These are phyloP conservation scores for Trypanosomatidae sp. DNA, from an alignment of 208 protist genomes.

Conservation along the genomic window DNA sequence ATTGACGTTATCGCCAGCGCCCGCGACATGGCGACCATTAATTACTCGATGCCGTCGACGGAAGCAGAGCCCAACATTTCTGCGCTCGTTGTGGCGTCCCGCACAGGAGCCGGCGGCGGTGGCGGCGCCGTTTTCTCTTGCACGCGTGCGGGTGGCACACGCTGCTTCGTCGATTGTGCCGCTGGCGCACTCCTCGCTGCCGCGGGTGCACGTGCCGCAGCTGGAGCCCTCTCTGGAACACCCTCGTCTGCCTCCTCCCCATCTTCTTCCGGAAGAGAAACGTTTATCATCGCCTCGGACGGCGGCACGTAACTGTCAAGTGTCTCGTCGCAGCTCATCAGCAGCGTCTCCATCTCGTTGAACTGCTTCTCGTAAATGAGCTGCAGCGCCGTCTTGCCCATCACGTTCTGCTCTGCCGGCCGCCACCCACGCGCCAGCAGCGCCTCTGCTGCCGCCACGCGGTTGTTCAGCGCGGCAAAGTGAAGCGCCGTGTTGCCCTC, in stretches of 20 bases:
- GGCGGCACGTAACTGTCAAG: conserved; percentile 55
- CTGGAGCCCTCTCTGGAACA: neutral
- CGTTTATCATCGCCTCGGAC: conserved; percentile 12
- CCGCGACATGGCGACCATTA: too few relatives aligned
- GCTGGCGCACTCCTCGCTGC: neutral
- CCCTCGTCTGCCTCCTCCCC: conserved; percentile 7
- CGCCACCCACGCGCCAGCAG: conserved; percentile 69
- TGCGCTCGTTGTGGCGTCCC: conserved; percentile 24
- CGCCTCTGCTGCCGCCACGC: conserved; percentile 50
- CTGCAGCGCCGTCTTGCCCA: conserved; percentile 70
- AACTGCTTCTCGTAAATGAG: conserved; percentile 81
- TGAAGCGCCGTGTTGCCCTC: conserved; percentile 89
- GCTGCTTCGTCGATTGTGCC: neutral
- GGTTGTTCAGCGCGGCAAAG: conserved; percentile 90
- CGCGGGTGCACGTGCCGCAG: neutral
- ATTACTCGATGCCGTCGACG: conserved; percentile 73
- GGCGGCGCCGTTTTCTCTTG: too few relatives aligned
- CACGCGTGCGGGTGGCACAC: neutral
- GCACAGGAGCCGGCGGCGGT: too few relatives aligned
- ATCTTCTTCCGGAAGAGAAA: conserved; percentile 14
- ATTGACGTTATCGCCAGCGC: neutral
- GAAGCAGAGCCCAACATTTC: conserved; percentile 57
- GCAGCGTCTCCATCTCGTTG: conserved; percentile 82
- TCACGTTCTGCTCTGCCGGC: conserved; percentile 50
- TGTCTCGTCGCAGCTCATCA: conserved; percentile 67